These are phyloP conservation scores for Chamaenerion angustifolium DNA, from an alignment of 345 rosid genomes.

Conservation along the genomic window DNA sequence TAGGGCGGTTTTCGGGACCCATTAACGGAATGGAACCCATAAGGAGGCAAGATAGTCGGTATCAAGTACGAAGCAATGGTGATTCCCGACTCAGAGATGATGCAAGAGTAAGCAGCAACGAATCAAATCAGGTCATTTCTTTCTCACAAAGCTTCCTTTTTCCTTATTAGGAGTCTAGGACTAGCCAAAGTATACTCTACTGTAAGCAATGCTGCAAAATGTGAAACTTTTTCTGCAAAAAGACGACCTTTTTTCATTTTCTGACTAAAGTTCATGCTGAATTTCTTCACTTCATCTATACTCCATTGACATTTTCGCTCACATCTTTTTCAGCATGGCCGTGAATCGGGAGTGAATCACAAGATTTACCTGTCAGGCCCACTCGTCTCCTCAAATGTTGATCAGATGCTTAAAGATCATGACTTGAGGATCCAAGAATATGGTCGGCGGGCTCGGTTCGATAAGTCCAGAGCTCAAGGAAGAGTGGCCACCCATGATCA, in stretches of 20 bases:
- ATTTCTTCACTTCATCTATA: too few species aligned
- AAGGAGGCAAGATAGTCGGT: slow-evolving; percentile 22
- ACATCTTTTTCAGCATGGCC: slow-evolving; percentile 42
- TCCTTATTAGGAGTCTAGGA: too few species aligned
- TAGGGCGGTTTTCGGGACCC: slow-evolving; percentile 15
- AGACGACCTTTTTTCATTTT: too few species aligned
- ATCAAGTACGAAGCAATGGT: slow-evolving; percentile 11
- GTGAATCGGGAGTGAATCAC: slow-evolving; percentile 30
- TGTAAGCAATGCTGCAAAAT: too few species aligned
- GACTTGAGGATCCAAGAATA: slow-evolving; percentile 63
- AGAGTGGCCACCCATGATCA: not conserved
- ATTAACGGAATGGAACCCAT: slow-evolving; percentile 11
- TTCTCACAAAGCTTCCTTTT: too few species aligned
- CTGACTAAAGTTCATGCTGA: too few species aligned
- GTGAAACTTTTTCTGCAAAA: too few species aligned
- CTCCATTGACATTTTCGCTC: too few species aligned
- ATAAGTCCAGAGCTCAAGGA: slow-evolving; percentile 21
- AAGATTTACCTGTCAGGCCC: slow-evolving; percentile 89
- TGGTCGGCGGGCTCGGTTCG: slow-evolving; percentile 34
- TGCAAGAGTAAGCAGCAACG: slow-evolving; percentile 20
- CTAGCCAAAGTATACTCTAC: too few species aligned
- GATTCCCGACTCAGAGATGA: slow-evolving; percentile 22
- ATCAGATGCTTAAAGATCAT: slow-evolving; percentile 85
- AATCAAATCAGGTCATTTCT: slow-evolving; percentile 30
- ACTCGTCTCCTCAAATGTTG: slow-evolving; percentile 54